Conservation (phyloP, 441 rosid species). For the Metrosideros polymorpha region DNA sequence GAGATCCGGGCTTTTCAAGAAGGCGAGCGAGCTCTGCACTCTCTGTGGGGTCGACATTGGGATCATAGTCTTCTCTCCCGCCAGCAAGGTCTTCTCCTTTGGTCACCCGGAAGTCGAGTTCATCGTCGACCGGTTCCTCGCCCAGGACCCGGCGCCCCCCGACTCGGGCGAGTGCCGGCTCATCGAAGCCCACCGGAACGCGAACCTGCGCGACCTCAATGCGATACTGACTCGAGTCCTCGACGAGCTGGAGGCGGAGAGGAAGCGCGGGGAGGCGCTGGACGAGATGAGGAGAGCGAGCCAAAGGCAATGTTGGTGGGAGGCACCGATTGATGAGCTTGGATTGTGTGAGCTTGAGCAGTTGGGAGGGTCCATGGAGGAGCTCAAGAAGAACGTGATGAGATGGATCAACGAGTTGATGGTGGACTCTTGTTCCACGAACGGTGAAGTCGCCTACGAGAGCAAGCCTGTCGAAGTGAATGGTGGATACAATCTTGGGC, state of each 20-base stretch:
- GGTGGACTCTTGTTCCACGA: neutral
- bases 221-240: neutral
- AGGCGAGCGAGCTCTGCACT: neutral
- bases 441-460: neutral
- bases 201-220: neutral
- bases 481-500: neutral
- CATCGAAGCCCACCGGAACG: neutral
- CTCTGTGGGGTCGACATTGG: neutral
- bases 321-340: neutral
- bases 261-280: conserved; percentile 5
- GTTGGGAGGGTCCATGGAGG: neutral
- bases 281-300: neutral
- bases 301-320: neutral
- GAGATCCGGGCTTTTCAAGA: conserved; percentile 1
- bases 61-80: conserved; percentile 1
- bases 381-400: neutral
- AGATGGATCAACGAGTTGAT: neutral
- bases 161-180: neutral
- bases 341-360: neutral
- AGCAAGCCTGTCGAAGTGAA: neutral
- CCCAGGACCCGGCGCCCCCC: neutral
- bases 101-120: conserved; percentile 1
- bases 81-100: neutral
- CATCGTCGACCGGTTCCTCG: neutral
- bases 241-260: conserved; percentile 4